These are phyloP conservation scores for Fusarium duplospermum DNA, from an alignment of 2,329 filamentous ascomycete genomes.

Conservation along the genomic window DNA sequence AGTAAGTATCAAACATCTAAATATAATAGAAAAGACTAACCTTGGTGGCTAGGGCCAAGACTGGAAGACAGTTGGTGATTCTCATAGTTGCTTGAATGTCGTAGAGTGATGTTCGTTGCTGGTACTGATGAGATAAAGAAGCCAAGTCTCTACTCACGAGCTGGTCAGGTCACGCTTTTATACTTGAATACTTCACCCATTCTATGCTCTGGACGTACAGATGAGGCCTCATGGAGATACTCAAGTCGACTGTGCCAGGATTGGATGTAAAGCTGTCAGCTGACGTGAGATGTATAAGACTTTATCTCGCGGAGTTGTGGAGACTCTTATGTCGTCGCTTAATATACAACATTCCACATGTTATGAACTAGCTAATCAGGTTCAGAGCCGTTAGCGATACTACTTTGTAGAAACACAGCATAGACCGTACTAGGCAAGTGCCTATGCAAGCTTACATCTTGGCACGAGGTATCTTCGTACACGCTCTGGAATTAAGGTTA, in stretches of 20 bases:
- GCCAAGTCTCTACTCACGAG: neutral
- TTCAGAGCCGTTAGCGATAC: neutral
- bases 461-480: neutral
- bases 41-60: neutral
- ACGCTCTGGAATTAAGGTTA: neutral
- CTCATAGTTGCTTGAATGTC: neutral
- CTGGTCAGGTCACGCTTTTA: neutral
- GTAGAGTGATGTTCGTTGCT: neutral
- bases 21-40: neutral
- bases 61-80: neutral
- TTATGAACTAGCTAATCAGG: neutral
- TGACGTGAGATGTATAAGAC: neutral
- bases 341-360: neutral
- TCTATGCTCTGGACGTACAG: neutral
- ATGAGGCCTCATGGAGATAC: neutral
- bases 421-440: neutral
- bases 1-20: neutral
- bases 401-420: neutral
- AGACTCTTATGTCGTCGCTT: neutral
- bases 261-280: neutral
- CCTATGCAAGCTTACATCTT: neutral
- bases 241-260: neutral
- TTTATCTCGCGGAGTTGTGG: neutral
- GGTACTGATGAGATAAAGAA: neutral
- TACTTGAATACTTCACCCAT: neutral